Base-by-base conservation (phyloP, 2,329 filamentous ascomycete species). In the Aspergillus proliferans region DNA sequence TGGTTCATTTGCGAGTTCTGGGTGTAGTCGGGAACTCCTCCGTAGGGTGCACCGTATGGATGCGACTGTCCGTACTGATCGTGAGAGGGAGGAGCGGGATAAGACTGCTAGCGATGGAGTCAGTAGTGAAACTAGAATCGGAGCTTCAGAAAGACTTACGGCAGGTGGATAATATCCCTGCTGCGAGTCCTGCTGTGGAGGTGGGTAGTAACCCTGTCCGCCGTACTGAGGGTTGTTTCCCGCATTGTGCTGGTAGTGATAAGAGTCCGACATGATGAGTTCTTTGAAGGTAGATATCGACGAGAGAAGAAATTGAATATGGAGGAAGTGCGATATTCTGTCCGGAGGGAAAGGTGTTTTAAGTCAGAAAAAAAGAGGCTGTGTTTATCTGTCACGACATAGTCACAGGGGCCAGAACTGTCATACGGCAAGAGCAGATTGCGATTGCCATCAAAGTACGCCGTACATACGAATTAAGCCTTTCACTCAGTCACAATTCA, bases 131-230 rank as follows among this genome's bases (percentile, higher is more conserved):
- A 7, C 30, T 26, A 34, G 33, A 10, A 47, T 45, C 4, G 19
- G 3, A 24, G 14, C 9, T 44, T 43, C 21, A 43, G 41, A 33
- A 38, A 15, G 33, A 51, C 63, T 59, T 48, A 67, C 65, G 34
- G 56, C 53, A 8, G 54, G 52, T 39, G 53, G 58, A 46, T 62
- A 63, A 15, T 60, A 57, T n/a, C 56, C 56, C 34, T 61, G 56
- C 46, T 54, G 54, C 21, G 49, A 52, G 22, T 61, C 52, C 36
- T 54, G 53, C 18, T 49, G 53, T 47, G 59, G 57, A 8, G 55
- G 55, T 26, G 56, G 49, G 45, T 57, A 55, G 39, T 58, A 53
- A 39, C 57, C 56, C 33, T 56, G 55, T 38, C 50, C 50, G 26
- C 42, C 44, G 34, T 47, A 49, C 39, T 46, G 52, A 30, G 48